Base-by-base conservation (phyloP, 2,329 filamentous ascomycete species). In the Fusarium sp. region DNA sequence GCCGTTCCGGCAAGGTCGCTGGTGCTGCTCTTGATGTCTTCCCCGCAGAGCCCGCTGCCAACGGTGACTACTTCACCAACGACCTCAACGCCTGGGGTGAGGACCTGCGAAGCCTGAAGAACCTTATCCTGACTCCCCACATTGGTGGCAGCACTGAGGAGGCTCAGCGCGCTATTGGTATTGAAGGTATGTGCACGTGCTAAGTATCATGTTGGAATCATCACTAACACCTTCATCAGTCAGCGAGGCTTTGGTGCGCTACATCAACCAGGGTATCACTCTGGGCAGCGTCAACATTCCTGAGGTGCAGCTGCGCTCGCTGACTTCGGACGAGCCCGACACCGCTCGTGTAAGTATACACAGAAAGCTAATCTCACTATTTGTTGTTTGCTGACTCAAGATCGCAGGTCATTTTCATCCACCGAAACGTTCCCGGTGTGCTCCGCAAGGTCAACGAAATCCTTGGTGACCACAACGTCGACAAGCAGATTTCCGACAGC, bases 91-190 rank as follows among this genome's bases (percentile, higher is more conserved):
- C 82, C 11, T 99, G 94, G 93, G 91, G 90, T 28, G 90, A 95
- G 76, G 95, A 98, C 66, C 88, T 99, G 48, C 90, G 93, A 55
- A 87, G 87, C 53, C 84, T 98, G 63, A 96, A 91, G 82, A 99
- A 99, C 83, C 85, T 99, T 72, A 97, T 99, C 73, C 86, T 99
- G 50, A 97, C 95, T 2, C 96, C 96, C 22, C 96, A 99, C 80
- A 98, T 99, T 77, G 96, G 96, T 74, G 96, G 96, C 58, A 97
- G 94, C 81, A 99, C 96, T 1, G 96, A 99, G 82, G 96, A 99
- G 82, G 96, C 96, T 7, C 96, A 99, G 83, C 91, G 93, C 61
- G 95, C 96, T 17, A 99, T 99, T 78, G 96, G 96, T 73, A 87
- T 97, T 43, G 96, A 99, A 85, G 87, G 87, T 87, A 80, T 58